Evolutionary conservation across 2,329 filamentous ascomycete genomes (phyloP), one percentile per base, ranked within the genome.

Genomic region (Penicillium capsulatum): DNA sequence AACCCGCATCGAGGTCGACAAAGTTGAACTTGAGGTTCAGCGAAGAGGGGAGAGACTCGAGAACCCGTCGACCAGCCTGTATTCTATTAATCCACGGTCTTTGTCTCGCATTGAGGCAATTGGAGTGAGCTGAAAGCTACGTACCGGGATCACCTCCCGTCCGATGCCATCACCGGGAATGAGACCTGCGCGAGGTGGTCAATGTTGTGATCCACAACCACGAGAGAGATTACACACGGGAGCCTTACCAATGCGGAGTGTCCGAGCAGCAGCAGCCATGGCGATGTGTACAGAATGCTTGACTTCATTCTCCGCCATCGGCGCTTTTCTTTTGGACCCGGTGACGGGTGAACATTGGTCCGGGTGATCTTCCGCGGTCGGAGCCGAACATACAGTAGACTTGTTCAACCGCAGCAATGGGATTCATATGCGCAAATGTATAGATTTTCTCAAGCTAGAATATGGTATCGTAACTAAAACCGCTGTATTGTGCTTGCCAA

Each of bases 81-180:
- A 38, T 34, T 30, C 11, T 17, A 37, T 29, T 38, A 45, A 43
- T 38, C 36, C 36, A 34, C 31, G 31, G 13, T 31, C 56, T 38
- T 51, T 39, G 30, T 17, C 26, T 7, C 6, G 10, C 37, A 44
- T 37, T 42, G 36, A 17, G 22, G 32, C 15, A 14, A 26, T 34
- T 31, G 26, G 28, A 40, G 31, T 33, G 22, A 30, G 35, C 29
- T 20, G 20, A 41, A 34, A 42, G 43, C 36, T 40, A 47, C 61
- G 43, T 61, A 73, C 86, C 52, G 92, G 92, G 68, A 98, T 97
- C 66, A 98, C 92, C 72, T 98, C 92, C 65, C 87, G 87, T 70
- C 92, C 92, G 71, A 98, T 98, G 69, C 92, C 92, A 72, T 98
- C 92, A 63, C 92, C 92, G 58, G 92, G 86, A 65, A 98, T 97